These are phyloP conservation scores for Bretschneidera sinensis DNA, from an alignment of 345 rosid species.

Conservation along the genomic window DNA sequence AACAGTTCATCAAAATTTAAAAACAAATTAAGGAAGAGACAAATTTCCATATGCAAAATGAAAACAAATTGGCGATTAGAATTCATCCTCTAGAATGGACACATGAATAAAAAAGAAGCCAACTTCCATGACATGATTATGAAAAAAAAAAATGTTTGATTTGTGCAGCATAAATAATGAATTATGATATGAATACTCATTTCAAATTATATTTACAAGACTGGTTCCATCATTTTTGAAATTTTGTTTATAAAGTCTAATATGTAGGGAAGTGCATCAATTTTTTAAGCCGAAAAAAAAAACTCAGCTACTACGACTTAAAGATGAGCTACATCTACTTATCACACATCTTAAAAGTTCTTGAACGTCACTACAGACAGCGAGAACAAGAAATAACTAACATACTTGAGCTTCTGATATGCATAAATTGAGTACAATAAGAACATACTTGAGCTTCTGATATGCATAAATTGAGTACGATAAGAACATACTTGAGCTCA, in stretches of 20 bases:
- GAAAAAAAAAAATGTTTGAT: too few species aligned
- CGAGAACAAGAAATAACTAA: background rate
- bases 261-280: background rate
- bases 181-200: too few species aligned
- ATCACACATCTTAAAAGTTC: background rate
- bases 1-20: background rate
- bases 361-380: background rate
- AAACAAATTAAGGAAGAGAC: background rate
- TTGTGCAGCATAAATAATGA: too few species aligned
- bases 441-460: constrained; percentile 40
- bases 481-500: constrained; percentile 47
- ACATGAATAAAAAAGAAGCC: too few species aligned
- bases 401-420: background rate
- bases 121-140: too few species aligned
- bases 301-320: background rate
- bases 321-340: too few species aligned
- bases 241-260: too few species aligned
- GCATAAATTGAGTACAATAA: constrained; percentile 1
- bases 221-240: too few species aligned
- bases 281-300: background rate
- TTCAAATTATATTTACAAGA: too few species aligned
- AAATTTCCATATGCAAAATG: background rate
- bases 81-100: too few species aligned
- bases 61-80: too few species aligned
- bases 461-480: background rate